Percentiles rank a stretch among this genome's conserved stretches.
Evolutionary conservation across 73 alveolate genomes (phyloP).

Genomic region (Paramecium sexaurelia): DNA sequence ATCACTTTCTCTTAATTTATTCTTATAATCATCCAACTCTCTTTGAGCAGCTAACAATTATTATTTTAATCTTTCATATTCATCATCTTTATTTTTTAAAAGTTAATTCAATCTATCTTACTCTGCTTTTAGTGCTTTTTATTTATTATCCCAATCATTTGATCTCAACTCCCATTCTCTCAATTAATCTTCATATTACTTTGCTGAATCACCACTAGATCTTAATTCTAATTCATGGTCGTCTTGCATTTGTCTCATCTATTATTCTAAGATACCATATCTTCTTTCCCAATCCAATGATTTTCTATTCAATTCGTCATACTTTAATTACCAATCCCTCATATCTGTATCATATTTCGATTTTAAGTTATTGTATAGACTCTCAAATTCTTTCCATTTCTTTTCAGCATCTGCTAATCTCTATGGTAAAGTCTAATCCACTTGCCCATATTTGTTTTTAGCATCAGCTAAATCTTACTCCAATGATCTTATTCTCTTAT

Average conservation of each 20-base stretch:
- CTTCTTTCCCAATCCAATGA: constrained; percentile 34
- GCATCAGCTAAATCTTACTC: constrained; percentile 10
- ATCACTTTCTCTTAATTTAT: constrained; percentile 11
- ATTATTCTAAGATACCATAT: background rate
- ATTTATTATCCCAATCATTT: background rate
- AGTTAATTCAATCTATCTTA: background rate
- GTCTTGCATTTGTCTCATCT: background rate
- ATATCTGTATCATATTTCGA: background rate
- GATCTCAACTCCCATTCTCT: background rate
- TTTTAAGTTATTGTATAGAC: background rate
- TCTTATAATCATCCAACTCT: background rate
- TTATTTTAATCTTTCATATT: background rate
- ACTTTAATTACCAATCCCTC: background rate
- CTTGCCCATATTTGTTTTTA: constrained; percentile 3
- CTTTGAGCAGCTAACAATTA: background rate
- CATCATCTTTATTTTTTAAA: background rate
- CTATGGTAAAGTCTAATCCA: background rate
- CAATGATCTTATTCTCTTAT: background rate
- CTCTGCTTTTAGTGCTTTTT: background rate
- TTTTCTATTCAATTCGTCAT: constrained; percentile 12
- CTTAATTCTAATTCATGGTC: background rate
- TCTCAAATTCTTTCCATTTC: constrained; percentile 41
- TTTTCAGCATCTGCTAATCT: constrained; percentile 45
- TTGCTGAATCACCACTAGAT: background rate
- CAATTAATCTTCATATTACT: background rate